A percentile compares a stretch with the other conserved stretches of the same genome.
Conservation (phyloP, 306 rosid genomes). For the Quercus aquifolioides region DNA sequence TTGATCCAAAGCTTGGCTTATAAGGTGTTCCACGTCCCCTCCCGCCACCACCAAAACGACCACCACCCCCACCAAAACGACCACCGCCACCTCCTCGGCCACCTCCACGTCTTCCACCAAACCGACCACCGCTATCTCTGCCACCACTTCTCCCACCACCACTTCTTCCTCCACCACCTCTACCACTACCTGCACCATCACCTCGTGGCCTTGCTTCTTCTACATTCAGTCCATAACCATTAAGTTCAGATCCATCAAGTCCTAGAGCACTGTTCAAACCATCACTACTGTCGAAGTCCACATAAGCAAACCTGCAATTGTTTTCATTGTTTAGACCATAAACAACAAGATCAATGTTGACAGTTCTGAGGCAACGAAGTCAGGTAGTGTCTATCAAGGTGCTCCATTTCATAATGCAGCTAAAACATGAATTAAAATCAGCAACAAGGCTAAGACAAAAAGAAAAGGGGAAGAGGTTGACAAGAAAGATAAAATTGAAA, state of each 20-base stretch:
- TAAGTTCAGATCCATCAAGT: constrained; percentile 48
- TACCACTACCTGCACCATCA: constrained; percentile 22
- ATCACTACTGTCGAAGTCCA: constrained; percentile 55
- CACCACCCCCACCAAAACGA: constrained; percentile 15
- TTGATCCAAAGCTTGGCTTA: constrained; percentile 38
- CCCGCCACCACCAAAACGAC: constrained; percentile 25
- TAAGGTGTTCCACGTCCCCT: constrained; percentile 35
- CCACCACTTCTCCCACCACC: constrained; percentile 26
- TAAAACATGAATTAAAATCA: too few relatives aligned
- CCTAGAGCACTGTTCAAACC: constrained; percentile 53
- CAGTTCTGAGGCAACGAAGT: not conserved
- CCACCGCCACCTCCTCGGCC: constrained; percentile 17
- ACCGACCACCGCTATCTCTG: constrained; percentile 23
- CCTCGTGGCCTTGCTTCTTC: constrained; percentile 81
- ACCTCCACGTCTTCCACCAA: constrained; percentile 28
- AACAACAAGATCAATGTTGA: not conserved
- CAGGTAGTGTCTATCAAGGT: not conserved
- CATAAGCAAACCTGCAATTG: constrained; percentile 60
- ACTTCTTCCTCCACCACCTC: constrained; percentile 12
- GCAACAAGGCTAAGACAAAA: too few relatives aligned
- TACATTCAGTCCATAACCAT: constrained; percentile 37
- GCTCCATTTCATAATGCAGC: too few relatives aligned
- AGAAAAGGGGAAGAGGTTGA: too few relatives aligned
- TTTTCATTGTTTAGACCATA: not conserved
- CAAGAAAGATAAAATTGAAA: too few relatives aligned